Conservation (phyloP, 2,329 filamentous ascomycete genomes). For the Penicillium sp. region DNA sequence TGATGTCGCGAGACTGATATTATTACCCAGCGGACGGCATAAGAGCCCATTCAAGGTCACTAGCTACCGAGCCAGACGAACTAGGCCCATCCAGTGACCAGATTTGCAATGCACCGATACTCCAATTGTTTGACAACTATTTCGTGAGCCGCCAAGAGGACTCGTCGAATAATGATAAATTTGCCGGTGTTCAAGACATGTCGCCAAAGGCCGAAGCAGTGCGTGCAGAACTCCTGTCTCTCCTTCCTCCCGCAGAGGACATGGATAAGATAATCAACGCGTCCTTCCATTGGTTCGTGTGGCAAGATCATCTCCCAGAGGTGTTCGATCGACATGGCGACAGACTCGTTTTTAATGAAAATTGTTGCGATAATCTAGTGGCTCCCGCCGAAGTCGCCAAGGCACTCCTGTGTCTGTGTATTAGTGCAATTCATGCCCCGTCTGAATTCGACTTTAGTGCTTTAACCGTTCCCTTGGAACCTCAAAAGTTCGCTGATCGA, state of each 20-base stretch:
- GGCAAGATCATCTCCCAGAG: conserved; percentile 38
- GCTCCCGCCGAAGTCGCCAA: conserved; percentile 43
- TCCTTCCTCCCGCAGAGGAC: conserved; percentile 38
- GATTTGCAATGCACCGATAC: conserved; percentile 37
- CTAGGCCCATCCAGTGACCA: conserved; percentile 27
- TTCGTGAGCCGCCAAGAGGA: conserved; percentile 36
- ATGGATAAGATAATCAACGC: conserved; percentile 34
- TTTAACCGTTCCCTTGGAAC: conserved; percentile 41
- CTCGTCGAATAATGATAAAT: conserved; percentile 26
- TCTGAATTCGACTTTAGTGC: conserved; percentile 38
- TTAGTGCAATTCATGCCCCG: conserved; percentile 46
- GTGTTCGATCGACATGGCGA: conserved; percentile 22
- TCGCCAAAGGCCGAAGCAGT: conserved; percentile 30
- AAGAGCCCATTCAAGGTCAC: conserved; percentile 5
- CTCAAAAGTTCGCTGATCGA: conserved; percentile 46
- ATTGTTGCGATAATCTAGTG: conserved; percentile 21
- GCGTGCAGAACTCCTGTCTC: conserved; percentile 29
- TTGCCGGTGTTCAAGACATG: conserved; percentile 24
- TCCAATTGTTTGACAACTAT: conserved; percentile 43
- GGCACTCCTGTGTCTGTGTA: conserved; percentile 46
- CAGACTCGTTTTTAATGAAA: conserved; percentile 3
- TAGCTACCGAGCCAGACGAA: conserved; percentile 21
- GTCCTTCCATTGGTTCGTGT: conserved; percentile 32
- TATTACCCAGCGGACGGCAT: conserved; percentile 4
- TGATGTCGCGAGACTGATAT: background rate